phyloP scores from a whole-genome alignment of 2,329 filamentous ascomycete species.

The Trichoderma endophyticum region DNA sequence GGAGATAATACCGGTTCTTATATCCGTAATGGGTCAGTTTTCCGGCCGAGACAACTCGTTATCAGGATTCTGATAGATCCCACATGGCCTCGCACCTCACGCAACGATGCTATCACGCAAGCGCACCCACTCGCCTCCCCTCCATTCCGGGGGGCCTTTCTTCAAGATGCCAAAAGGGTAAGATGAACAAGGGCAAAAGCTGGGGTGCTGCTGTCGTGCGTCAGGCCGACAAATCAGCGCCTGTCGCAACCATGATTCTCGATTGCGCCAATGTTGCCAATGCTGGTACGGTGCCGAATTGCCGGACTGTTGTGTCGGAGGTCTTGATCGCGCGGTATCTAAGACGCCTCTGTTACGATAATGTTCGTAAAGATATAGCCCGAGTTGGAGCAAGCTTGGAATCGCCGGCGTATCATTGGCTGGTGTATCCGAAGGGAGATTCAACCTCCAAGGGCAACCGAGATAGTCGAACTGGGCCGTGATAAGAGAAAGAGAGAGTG shows the following conservation, averaged over 20 bases:
- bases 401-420: background rate
- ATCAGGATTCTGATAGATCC: background rate
- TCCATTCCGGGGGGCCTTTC: background rate
- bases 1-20: background rate
- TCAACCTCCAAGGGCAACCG: background rate
- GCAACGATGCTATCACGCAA: slow-evolving; percentile 13
- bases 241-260: background rate
- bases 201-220: background rate
- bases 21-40: background rate
- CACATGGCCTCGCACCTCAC: slow-evolving; percentile 4
- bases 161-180: background rate
- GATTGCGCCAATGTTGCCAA: background rate
- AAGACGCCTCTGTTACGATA: background rate
- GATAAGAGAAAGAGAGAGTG: background rate
- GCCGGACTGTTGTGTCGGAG: background rate
- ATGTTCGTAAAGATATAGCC: background rate
- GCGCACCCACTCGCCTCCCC: background rate
- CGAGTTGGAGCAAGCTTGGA: background rate
- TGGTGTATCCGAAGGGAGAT: background rate
- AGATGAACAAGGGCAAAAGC: slow-evolving; percentile 5
- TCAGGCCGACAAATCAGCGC: background rate
- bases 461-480: background rate
- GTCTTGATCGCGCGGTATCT: background rate
- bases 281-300: slow-evolving; percentile 2
- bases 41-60: background rate